A percentile compares a stretch with the other conserved stretches of the same genome.
Evolutionary conservation across 2,329 filamentous ascomycete genomes (phyloP).

Genomic region (Penicillium sp.): DNA sequence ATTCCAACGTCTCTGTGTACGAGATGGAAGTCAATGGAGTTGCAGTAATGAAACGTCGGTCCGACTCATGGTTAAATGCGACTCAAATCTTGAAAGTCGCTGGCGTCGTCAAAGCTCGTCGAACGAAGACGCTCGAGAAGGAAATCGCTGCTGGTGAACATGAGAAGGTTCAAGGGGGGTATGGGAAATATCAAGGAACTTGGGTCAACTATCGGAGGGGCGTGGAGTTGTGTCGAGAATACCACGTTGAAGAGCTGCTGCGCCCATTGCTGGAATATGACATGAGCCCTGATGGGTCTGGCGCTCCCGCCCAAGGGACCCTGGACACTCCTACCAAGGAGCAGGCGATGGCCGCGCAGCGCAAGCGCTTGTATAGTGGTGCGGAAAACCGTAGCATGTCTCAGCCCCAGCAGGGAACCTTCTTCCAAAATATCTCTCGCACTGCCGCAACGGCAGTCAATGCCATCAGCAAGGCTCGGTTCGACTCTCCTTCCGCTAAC

Average conservation of each 20-base stretch:
- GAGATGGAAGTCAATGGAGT: constrained; percentile 96
- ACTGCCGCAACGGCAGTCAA: constrained; percentile 90
- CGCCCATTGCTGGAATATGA: constrained; percentile 48
- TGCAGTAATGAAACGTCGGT: constrained; percentile 90
- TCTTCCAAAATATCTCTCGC: constrained; percentile 94
- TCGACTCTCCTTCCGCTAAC: constrained; percentile 72
- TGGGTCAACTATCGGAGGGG: constrained; percentile 96
- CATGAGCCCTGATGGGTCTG: constrained; percentile 51
- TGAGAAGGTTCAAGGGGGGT: constrained; percentile 97
- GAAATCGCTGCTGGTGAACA: constrained; percentile 94
- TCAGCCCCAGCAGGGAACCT: constrained; percentile 66
- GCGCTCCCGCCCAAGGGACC: constrained; percentile 63
- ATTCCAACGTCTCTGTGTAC: constrained; percentile 93
- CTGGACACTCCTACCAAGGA: constrained; percentile 97
- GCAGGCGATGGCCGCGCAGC: constrained; percentile 91
- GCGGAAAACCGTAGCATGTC: constrained; percentile 63
- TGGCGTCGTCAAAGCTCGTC: constrained; percentile 93
- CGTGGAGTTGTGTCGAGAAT: constrained; percentile 79
- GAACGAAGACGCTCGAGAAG: constrained; percentile 96
- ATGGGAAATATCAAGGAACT: constrained; percentile 97
- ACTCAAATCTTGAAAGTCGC: constrained; percentile 98
- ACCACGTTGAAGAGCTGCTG: constrained; percentile 50
- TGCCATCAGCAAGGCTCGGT: constrained; percentile 90
- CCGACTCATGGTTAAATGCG: constrained; percentile 94
- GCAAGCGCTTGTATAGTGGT: constrained; percentile 84